A percentile compares a stretch with the other conserved stretches of the same genome.
Evolutionary conservation across 768 basidiomycete species (phyloP).

Genomic region (Boletus rubropictus): DNA sequence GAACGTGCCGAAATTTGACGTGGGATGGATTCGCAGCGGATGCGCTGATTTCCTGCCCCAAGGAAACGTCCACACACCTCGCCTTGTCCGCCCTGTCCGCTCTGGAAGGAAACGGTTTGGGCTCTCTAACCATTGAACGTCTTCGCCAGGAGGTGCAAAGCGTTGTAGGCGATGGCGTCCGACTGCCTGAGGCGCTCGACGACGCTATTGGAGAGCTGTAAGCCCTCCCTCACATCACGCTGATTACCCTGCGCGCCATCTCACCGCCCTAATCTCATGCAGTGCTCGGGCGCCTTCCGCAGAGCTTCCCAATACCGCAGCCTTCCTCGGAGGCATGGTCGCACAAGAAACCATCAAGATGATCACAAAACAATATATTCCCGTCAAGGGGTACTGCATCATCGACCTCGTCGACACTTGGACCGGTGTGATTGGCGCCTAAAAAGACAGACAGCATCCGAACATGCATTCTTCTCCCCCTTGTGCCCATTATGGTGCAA

Average conservation of each 20-base stretch:
- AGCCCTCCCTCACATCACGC: conserved; percentile 26
- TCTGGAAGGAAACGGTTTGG: conserved; percentile 25
- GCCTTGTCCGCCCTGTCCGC: conserved; percentile 58
- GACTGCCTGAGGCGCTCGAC: conserved; percentile 51
- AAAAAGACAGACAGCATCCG: background rate
- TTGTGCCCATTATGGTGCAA: background rate
- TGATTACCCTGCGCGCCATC: background rate
- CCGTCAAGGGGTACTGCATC: conserved; percentile 78
- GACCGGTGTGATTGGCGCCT: conserved; percentile 50
- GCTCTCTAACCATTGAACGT: conserved; percentile 41
- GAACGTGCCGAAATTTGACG: background rate
- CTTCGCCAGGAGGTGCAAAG: conserved; percentile 47
- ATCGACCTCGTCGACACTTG: conserved; percentile 79
- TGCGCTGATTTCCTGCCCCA: conserved; percentile 39
- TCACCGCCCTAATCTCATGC: background rate
- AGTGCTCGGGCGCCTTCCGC: conserved; percentile 77
- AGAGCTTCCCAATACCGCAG: conserved; percentile 90
- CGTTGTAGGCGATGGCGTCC: conserved; percentile 44
- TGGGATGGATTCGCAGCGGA: conserved; percentile 31
- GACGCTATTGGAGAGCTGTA: conserved; percentile 76
- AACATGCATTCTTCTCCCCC: background rate
- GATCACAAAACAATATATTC: conserved; percentile 92
- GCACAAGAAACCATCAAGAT: conserved; percentile 98
- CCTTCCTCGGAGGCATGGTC: conserved; percentile 87
- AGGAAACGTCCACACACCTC: conserved; percentile 63